Evolutionary conservation across 2,329 filamentous ascomycete species (phyloP).

Genomic region (Alternaria angustiovoidea): DNA sequence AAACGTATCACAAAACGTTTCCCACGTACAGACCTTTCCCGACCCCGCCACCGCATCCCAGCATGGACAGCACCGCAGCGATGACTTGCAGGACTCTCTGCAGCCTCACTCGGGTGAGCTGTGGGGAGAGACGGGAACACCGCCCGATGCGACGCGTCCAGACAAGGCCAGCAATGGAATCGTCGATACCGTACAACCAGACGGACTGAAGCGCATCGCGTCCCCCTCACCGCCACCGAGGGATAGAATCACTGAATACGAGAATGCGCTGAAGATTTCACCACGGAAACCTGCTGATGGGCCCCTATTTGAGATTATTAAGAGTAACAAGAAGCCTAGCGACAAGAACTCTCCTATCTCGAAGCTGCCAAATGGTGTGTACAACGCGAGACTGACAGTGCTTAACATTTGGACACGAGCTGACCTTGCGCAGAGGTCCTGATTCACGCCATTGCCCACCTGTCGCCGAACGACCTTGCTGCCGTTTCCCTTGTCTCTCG

Average conservation of each 20-base stretch:
- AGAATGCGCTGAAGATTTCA: slow-evolving; percentile 55
- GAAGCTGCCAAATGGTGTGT: slow-evolving; percentile 81
- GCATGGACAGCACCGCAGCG: slow-evolving; percentile 64
- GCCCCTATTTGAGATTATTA: slow-evolving; percentile 62
- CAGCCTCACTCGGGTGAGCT: slow-evolving; percentile 48
- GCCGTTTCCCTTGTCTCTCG: slow-evolving; percentile 85
- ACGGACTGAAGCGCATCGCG: slow-evolving; percentile 39
- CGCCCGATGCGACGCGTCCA: slow-evolving; percentile 33
- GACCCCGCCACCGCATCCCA: slow-evolving; percentile 57
- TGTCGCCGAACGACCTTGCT: slow-evolving; percentile 84
- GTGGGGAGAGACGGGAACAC: slow-evolving; percentile 36
- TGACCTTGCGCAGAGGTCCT: slow-evolving; percentile 74
- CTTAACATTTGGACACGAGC: slow-evolving; percentile 5
- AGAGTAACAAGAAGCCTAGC: slow-evolving; percentile 54
- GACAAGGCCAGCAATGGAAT: slow-evolving; percentile 18
- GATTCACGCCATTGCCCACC: slow-evolving; percentile 88
- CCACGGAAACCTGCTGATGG: slow-evolving; percentile 53
- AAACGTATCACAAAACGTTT: slow-evolving; percentile 58
- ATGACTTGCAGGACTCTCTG: slow-evolving; percentile 56
- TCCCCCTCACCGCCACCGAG: slow-evolving; percentile 45
- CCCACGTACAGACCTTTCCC: slow-evolving; percentile 50
- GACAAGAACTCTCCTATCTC: slow-evolving; percentile 60
- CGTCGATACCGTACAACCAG: slow-evolving; percentile 23
- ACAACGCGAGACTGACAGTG: background rate
- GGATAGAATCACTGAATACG: slow-evolving; percentile 64